Evolutionary conservation across 345 rosid genomes (phyloP).

Genomic region (Limnanthes douglasii): DNA sequence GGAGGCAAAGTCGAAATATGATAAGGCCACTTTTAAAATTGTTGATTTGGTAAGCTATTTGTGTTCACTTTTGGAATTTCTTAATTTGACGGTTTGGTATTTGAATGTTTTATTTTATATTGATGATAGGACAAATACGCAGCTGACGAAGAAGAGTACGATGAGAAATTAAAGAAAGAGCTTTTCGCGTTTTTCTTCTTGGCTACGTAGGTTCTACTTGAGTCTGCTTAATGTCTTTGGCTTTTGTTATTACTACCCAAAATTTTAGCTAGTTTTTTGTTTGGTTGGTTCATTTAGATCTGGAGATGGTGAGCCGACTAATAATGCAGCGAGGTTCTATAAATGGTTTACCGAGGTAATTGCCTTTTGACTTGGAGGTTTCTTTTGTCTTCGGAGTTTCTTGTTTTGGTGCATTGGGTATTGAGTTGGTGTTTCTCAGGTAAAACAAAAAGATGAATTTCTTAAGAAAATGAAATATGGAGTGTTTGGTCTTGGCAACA

Average conservation of each 20-base stretch:
- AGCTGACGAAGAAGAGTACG: slow-evolving; percentile 55
- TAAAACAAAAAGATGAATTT: slow-evolving; percentile 36
- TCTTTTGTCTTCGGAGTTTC: neutral
- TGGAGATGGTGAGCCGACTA: slow-evolving; percentile 98
- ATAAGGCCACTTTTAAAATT: slow-evolving; percentile 47
- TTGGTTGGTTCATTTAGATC: slow-evolving; percentile 35
- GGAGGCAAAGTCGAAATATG: slow-evolving; percentile 67
- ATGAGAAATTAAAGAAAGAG: slow-evolving; percentile 56
- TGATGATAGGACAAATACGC: slow-evolving; percentile 39
- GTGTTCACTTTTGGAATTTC: neutral
- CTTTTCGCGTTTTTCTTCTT: slow-evolving; percentile 39
- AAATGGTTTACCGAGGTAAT: slow-evolving; percentile 89
- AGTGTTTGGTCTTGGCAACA: slow-evolving; percentile 82
- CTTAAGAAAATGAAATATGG: slow-evolving; percentile 58
- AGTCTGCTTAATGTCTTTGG: neutral
- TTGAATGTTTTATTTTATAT: neutral
- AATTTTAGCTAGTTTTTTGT: slow-evolving; percentile 8
- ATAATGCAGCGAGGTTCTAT: slow-evolving; percentile 91
- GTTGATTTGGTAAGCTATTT: slow-evolving; percentile 45
- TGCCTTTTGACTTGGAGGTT: neutral
- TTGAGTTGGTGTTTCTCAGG: slow-evolving; percentile 22
- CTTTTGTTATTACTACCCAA: too few relatives aligned
- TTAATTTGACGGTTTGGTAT: neutral
- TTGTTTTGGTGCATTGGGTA: too few relatives aligned
- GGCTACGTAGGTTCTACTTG: slow-evolving; percentile 48